phyloP scores from a whole-genome alignment of 2,329 filamentous ascomycete genomes.

The Aschersonia sp. region DNA sequence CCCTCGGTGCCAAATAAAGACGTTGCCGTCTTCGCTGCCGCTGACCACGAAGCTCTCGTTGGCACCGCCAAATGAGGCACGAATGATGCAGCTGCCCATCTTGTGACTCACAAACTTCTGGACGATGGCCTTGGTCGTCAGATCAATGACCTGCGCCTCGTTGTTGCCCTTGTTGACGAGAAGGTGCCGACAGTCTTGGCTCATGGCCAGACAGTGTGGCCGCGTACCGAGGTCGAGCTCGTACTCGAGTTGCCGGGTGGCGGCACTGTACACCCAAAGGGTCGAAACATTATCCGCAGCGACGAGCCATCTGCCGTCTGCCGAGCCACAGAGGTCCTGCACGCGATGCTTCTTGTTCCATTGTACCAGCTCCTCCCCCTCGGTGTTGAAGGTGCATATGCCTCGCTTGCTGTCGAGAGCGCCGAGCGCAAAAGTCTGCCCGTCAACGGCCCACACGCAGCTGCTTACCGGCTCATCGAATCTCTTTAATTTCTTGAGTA shows the following conservation, averaged over 20 bases:
- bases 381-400: slow-evolving; percentile 56
- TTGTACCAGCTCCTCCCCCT: slow-evolving; percentile 45
- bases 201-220: slow-evolving; percentile 69
- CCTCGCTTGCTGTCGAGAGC: slow-evolving; percentile 54
- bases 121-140: slow-evolving; percentile 56
- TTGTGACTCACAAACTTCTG: slow-evolving; percentile 63
- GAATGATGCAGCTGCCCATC: slow-evolving; percentile 65
- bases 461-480: slow-evolving; percentile 78
- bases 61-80: slow-evolving; percentile 74
- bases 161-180: slow-evolving; percentile 71
- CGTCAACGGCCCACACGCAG: slow-evolving; percentile 78
- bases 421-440: slow-evolving; percentile 63
- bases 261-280: slow-evolving; percentile 71
- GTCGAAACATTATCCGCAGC: slow-evolving; percentile 56
- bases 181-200: slow-evolving; percentile 63
- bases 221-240: slow-evolving; percentile 51
- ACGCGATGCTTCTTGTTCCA: slow-evolving; percentile 63
- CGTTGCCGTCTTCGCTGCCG: slow-evolving; percentile 66
- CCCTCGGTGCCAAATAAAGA: slow-evolving; percentile 86
- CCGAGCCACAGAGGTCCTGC: slow-evolving; percentile 72
- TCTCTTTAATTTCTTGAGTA: slow-evolving; percentile 48
- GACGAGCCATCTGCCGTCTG: slow-evolving; percentile 65
- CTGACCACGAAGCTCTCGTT: slow-evolving; percentile 84
- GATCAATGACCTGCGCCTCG: slow-evolving; percentile 64
- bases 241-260: slow-evolving; percentile 59